Base-by-base conservation (phyloP, 2,329 filamentous ascomycete species). In the Stagonosporopsis tanaceti region DNA sequence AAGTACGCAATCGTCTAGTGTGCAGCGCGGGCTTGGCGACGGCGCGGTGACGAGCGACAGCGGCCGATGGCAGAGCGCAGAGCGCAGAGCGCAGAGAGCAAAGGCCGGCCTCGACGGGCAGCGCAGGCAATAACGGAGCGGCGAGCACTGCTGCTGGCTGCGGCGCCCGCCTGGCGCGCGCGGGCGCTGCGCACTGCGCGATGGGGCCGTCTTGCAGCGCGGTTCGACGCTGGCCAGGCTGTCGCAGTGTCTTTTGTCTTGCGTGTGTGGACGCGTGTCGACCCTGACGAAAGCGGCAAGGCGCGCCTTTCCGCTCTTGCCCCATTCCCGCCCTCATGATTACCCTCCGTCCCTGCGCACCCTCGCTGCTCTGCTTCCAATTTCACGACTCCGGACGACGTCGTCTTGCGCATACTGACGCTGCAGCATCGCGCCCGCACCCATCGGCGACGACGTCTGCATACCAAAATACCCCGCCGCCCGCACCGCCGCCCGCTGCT, bases 291-390 rank as follows among this genome's bases (percentile, higher is more conserved):
- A 59, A 55, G 57, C 57, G 52, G 57, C 8, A 47, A 40, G 44
- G 57, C 27, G 56, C 42, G 52, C 9, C 47, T 48, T 50, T 54
- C 47, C 57, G 57, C 57, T 53, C 47, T 59, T 48, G 57, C 57
- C 57, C 57, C 57, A 51, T 55, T 59, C 57, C 57, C 57, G 47
- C 57, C 57, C 57, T 59, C 52, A 59, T 59, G 47, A 59, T 53
- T 48, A 48, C 52, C 52, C 52, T 59, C 44, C 52, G 52, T 52
- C 50, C 50, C 56, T 47, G 42, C 50, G 53, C 53, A 39, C 44
- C 37, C 52, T 53, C 53, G 53, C 51, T 48, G 54, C 39, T 45
- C 48, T 40, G 53, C 53, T 47, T 42, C 30, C 40, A 32, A 47
- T 32, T 50, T 28, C 46, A 58, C 41, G 46, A 47, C 41, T 20